Evolutionary conservation across 108 stramenopile species (phyloP).

Genomic region (Cyclostephanos invisitatus): DNA sequence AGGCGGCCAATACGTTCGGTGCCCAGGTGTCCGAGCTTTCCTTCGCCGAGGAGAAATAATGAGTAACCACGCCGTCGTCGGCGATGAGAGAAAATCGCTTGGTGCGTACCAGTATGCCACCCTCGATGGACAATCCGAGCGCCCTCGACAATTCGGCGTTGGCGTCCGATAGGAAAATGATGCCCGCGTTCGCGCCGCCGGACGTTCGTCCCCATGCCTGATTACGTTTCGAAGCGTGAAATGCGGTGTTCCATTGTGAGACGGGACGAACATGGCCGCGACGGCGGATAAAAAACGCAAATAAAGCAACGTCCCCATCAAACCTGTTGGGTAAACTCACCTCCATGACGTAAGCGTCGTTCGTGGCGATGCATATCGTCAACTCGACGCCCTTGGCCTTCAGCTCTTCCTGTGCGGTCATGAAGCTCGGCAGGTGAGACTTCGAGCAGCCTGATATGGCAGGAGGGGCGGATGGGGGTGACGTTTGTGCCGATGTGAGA

Average conservation of each 20-base stretch:
- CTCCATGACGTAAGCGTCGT: conserved; percentile 87
- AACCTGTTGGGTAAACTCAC: too few species aligned
- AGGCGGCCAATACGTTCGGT: conserved; percentile 68
- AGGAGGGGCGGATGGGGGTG: neutral
- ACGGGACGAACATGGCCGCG: too few species aligned
- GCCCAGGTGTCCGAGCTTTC: conserved; percentile 78
- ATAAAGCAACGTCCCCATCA: neutral
- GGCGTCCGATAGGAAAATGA: conserved; percentile 68
- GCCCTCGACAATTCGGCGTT: conserved; percentile 71
- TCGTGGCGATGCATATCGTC: conserved; percentile 87
- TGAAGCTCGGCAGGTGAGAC: conserved; percentile 87
- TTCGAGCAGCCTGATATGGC: conserved; percentile 62
- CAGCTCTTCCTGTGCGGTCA: conserved; percentile 75
- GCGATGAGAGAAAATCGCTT: conserved; percentile 84
- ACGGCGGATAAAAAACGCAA: neutral
- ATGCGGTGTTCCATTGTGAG: too few species aligned
- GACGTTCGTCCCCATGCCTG: conserved; percentile 83
- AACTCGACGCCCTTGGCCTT: conserved; percentile 82
- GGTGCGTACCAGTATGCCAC: conserved; percentile 63
- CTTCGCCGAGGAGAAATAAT: conserved; percentile 73
- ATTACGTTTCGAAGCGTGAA: too few species aligned
- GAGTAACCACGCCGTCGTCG: conserved; percentile 80
- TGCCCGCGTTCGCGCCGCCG: conserved; percentile 79
- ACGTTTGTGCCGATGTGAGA: neutral
- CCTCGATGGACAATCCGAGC: conserved; percentile 72